Base-by-base conservation (phyloP, 306 rosid genomes). In the Nissolia schottii region DNA sequence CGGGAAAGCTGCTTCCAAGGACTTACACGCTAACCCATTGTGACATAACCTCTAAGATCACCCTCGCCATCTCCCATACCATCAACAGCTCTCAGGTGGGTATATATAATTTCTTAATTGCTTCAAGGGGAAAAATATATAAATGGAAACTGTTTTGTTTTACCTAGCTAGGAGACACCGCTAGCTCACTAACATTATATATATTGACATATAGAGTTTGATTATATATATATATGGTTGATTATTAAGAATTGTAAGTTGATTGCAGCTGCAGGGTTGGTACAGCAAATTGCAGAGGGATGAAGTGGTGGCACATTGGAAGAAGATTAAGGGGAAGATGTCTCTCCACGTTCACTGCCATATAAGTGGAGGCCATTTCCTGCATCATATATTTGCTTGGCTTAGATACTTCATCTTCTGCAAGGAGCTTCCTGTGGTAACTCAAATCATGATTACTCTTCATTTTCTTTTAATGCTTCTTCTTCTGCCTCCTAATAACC, bases 301-400 rank as follows among this genome's bases (percentile, higher is more conserved):
- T 68, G 97, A 94, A 80, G 96, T 91, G 57, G 91, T 94, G 65
- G 99, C 92, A 14, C 85, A 91, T 68, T 94, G 99, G 99, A 84
- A 76, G 85, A 94, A 94, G 79, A 83, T 91, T 8, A 81, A 86
- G 77, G 95, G 86, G 27, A 91, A 76, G 50, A 91, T 94, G 99
- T 89, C 88, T 16, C 88, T 94, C 0, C 97, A 94, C 66, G 99
- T 94, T 79, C 96, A 94, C 54, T 94, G 99, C 67, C 99, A 94
- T 78, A 91, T 94, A 0, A 94, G 99, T 45, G 99, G 97, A 25
- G 96, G 96, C 51, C 97, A 91, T 80, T 89, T 89, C 46, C 84
- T 94, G 2, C 18, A 91, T n/a, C 91, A 94, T 59, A 18, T 91
- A 7, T 85, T 66, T 38, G 92, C 97, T 4, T 82, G 94, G 64